Conservation (phyloP, 1,284 basidiomycete genomes). For the Marasmius sp. region DNA sequence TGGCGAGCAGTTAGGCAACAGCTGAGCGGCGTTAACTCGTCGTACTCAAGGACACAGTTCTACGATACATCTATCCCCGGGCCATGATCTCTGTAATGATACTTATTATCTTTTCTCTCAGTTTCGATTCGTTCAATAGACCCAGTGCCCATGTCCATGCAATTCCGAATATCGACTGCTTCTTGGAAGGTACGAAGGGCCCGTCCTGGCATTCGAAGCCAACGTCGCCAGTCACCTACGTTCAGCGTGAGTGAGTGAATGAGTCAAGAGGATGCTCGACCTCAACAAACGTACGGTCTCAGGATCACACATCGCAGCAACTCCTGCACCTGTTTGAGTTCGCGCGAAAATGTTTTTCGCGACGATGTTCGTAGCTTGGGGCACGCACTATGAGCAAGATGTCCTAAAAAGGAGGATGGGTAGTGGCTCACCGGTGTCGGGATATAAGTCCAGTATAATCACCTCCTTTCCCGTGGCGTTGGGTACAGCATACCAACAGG, state of each 20-base stretch:
- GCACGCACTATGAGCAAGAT: not conserved
- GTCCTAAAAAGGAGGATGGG: not conserved
- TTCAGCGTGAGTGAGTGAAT: not conserved
- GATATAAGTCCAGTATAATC: conserved; percentile 56
- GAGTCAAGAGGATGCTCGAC: not conserved
- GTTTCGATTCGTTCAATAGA: no score
- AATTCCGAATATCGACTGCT: no score
- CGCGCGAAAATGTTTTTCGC: conserved; percentile 45
- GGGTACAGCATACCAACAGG: conserved; percentile 57
- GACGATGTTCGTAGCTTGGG: conserved; percentile 45
- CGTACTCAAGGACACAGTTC: not conserved
- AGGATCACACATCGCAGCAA: conserved; percentile 56
- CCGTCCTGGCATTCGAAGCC: conserved; percentile 12
- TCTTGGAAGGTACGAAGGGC: conserved; percentile 4
- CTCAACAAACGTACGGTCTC: conserved; percentile 37
- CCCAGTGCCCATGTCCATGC: no score
- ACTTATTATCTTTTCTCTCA: not conserved
- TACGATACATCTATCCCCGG: not conserved
- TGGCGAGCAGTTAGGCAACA: not conserved
- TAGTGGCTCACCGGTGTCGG: conserved; percentile 40
- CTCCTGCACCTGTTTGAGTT: conserved; percentile 42
- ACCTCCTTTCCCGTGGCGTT: conserved; percentile 60
- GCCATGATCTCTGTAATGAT: not conserved
- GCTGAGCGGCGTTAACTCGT: not conserved
- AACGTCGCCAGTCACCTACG: conserved; percentile 8